phyloP scores from a whole-genome alignment of 2,329 filamentous ascomycete genomes.

The Trichoderma hamatum region DNA sequence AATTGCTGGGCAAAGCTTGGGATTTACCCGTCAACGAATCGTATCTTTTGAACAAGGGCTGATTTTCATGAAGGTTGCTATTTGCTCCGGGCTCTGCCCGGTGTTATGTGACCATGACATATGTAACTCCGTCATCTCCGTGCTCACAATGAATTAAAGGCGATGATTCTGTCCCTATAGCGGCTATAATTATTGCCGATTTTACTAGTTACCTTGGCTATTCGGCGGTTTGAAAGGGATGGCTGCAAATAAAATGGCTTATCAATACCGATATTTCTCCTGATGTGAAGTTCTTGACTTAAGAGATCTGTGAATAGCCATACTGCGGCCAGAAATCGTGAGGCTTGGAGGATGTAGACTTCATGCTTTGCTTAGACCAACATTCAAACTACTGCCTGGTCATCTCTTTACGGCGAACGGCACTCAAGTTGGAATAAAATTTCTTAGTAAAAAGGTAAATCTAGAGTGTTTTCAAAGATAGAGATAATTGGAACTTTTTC shows the following conservation, averaged over 20 bases:
- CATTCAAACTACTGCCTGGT: neutral
- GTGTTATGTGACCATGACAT: slow-evolving; percentile 7
- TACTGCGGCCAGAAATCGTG: neutral
- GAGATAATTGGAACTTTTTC: neutral
- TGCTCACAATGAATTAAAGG: neutral
- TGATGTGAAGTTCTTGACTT: neutral
- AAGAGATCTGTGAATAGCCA: neutral
- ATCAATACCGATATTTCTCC: neutral
- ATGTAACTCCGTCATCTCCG: neutral
- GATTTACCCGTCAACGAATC: slow-evolving; percentile 20
- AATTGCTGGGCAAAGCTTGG: neutral
- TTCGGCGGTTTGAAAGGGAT: neutral
- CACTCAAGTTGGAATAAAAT: neutral
- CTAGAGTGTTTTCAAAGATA: neutral
- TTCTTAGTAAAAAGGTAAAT: neutral
- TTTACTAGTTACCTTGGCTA: neutral
- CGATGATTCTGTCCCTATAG: neutral
- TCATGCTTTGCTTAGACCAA: neutral
- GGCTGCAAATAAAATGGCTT: neutral
- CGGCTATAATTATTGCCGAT: slow-evolving; percentile 23
- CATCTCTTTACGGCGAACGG: neutral
- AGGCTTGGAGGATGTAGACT: neutral
- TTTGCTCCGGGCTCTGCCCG: neutral
- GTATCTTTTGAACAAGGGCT: neutral
- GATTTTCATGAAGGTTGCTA: neutral